Evolutionary conservation across 768 basidiomycete species (phyloP), one percentile per base, ranked within the genome.

Genomic region (Auricularia cornea): DNA sequence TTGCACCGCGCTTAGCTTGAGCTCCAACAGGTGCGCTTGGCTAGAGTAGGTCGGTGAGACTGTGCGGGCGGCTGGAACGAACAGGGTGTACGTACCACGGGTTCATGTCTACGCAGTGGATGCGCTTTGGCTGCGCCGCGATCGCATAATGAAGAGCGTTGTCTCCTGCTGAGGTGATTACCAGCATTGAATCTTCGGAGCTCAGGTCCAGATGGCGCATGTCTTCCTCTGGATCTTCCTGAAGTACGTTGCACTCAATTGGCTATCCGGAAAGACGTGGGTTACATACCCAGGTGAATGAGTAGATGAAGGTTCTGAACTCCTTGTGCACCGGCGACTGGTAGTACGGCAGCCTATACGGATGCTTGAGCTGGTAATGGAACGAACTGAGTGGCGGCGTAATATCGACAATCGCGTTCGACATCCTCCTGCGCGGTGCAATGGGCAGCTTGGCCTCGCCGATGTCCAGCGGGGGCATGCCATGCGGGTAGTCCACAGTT

Each of bases 131-230:
- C 32, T 78, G 71, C 2, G 83, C 84, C n/a, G 79, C 80, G 62
- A 88, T 84, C 8, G 88, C 88, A 66, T 92, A 92, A 70, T 90
- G 88, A 38, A 92, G 76, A 2, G 88, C 87, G 70, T 92, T 92
- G 72, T 90, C 89, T 0, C 89, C 89, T 2, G 88, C 90, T 60
- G 84, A 85, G 1, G 89, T 90, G 68, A 92, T 90, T 20, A 85
- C 84, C 14, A 91, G 78, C 70, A 91, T 80, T 1, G 83, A 80
- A 73, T 92, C 89, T 14, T 86, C 79, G 38, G 74, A 72, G 23
- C 81, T 79, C 63, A 91, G 72, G 18, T 84, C 69, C 4, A 92
- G 75, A 68, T 83, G 78, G 66, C 80, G 78, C 79, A 91, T 83
- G 70, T 92, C 90, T 65, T 84, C 87, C 5, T 80, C 80, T 0